Evolutionary conservation across 2,329 filamentous ascomycete genomes (phyloP), one percentile per base, ranked within the genome.

Genomic region (Curvularia sp.): DNA sequence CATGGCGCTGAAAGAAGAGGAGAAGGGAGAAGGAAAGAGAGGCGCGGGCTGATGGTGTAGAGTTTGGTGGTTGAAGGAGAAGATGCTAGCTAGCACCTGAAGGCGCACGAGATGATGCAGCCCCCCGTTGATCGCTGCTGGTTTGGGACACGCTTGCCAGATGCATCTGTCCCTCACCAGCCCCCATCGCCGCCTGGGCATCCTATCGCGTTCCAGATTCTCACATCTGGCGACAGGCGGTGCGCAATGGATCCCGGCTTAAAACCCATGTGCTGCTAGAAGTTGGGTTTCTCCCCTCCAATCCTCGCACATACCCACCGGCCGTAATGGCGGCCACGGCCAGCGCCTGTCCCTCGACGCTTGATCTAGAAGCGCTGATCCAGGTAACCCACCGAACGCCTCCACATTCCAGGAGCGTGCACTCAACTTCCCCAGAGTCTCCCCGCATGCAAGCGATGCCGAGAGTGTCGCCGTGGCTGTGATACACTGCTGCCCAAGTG

Each of bases 401-500:
- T 52, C 43, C 53, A 23, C 53, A 19, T 38, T 42, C 34, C 18
- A 27, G 18, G 28, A 45, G 13, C 52, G 38, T 41, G 49, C 55
- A 48, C 57, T 66, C 46, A 66, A 58, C 52, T 32, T 34, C 27
- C 43, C 49, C 57, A 71, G 69, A 69, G 64, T 52, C 66, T 75
- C 32, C 73, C 73, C 46, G 73, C 73, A 52, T 76, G 73, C 58
- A 74, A 74, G 55, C 61, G 73, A 53, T 75, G 73, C 62, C 68
- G 74, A 32, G 72, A 76, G 30, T 74, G 72, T 56, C 71, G 74
- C 51, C 71, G 73, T 42, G 73, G 73, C 45, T 75, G 73, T 65
- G 73, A 76, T 61, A 74, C 73, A n/a, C 59, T 70, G 39, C 68
- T 77, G 23, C 74, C 74, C 49, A 74, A 72, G 52, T 77, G 74